phyloP scores from a whole-genome alignment of 2,329 filamentous ascomycete species.

The Plectosphaerella cucumerina region DNA sequence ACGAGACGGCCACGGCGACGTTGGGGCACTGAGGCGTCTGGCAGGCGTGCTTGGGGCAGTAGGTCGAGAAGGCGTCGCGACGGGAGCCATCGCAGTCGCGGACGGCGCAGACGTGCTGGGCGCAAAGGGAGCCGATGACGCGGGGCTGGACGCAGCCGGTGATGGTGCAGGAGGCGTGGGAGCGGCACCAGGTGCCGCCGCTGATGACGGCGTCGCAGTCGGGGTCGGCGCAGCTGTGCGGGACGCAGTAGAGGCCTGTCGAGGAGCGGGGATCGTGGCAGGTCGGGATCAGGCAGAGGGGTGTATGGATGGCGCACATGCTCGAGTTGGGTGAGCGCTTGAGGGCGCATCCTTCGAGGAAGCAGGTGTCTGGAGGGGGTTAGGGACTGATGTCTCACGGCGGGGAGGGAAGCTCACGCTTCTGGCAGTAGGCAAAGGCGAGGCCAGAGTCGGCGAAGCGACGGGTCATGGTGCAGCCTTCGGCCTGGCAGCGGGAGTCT shows the following conservation, averaged over 20 bases:
- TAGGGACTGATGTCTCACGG: background rate
- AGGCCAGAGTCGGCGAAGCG: constrained; percentile 7
- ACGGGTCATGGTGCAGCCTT: constrained; percentile 7
- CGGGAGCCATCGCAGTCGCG: background rate
- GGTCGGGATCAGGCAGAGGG: constrained; percentile 9
- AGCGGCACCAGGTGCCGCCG: constrained; percentile 12
- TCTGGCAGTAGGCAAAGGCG: constrained; percentile 12
- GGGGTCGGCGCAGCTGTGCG: constrained; percentile 10
- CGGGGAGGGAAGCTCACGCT: constrained; percentile 5
- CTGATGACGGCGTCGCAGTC: constrained; percentile 11
- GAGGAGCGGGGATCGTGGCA: constrained; percentile 8
- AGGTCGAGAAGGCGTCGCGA: background rate
- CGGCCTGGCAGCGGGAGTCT: constrained; percentile 11
- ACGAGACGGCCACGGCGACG: constrained; percentile 3
- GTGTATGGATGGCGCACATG: constrained; percentile 12
- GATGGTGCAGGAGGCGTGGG: constrained; percentile 13
- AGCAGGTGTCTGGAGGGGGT: constrained; percentile 12
- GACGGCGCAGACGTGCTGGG: constrained; percentile 7
- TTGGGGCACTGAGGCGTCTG: constrained; percentile 5
- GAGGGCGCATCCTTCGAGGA: constrained; percentile 7
- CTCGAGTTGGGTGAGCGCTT: constrained; percentile 5
- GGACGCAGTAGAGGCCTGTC: constrained; percentile 9
- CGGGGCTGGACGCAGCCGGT: background rate
- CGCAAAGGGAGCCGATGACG: constrained; percentile 7
- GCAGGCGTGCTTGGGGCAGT: constrained; percentile 11